A percentile compares a stretch with the other conserved stretches of the same genome.
Conservation (phyloP, 768 basidiomycete genomes). For the Mrakia frigida region DNA sequence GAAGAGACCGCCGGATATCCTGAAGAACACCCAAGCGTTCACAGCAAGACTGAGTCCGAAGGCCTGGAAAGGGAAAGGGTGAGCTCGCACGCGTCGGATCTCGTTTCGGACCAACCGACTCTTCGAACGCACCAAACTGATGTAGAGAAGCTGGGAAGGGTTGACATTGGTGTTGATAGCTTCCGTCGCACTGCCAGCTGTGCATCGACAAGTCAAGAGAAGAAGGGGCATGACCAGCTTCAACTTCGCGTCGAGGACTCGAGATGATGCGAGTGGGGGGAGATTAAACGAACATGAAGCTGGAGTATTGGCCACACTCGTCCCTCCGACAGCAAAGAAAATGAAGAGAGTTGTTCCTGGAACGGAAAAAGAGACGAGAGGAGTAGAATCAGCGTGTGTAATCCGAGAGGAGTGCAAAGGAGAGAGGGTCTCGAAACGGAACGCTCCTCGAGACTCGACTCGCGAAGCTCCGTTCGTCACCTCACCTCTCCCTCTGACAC, state of each 20-base stretch:
- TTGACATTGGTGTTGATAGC: constrained; percentile 13
- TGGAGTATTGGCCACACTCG: constrained; percentile 20
- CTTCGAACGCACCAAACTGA: background rate
- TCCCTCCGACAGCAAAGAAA: constrained; percentile 18
- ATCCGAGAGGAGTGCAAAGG: no score
- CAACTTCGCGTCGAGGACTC: no score
- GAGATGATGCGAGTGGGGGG: background rate
- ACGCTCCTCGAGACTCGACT: no score
- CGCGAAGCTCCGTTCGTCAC: background rate
- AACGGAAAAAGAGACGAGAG: background rate
- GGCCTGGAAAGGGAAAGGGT: background rate
- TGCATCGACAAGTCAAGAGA: background rate
- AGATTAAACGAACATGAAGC: background rate
- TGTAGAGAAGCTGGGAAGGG: constrained; percentile 23
- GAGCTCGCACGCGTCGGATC: background rate
- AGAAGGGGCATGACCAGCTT: background rate
- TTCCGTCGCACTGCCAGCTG: background rate
- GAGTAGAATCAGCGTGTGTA: background rate
- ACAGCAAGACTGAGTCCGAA: constrained; percentile 21
- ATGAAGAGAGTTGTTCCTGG: constrained; percentile 11
- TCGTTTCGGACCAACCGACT: background rate
- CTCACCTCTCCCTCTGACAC: background rate
- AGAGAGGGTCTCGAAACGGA: no score
- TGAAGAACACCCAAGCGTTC: constrained; percentile 21
- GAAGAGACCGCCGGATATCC: constrained; percentile 23